Evolutionary conservation across 352 stramenopile genomes (phyloP).

Genomic region (Phytopythium sindhum): DNA sequence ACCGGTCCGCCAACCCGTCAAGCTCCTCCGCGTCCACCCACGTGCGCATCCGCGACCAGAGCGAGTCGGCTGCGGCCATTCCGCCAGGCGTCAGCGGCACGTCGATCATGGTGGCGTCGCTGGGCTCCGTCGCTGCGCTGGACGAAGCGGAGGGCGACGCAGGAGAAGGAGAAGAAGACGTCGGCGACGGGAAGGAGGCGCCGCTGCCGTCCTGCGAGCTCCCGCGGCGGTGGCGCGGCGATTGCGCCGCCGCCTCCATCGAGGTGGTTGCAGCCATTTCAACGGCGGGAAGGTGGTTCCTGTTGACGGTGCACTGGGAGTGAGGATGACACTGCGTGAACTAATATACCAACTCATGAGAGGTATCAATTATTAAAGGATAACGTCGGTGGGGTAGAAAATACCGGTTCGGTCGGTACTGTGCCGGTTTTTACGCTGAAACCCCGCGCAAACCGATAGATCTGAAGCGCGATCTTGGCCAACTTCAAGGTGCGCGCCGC

Average conservation of each 20-base stretch:
- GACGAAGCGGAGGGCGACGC: background rate
- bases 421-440: background rate
- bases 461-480: slow-evolving; percentile 2
- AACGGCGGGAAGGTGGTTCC: background rate
- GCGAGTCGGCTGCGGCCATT: background rate
- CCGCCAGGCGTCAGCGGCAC: background rate
- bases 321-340: background rate
- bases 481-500: background rate
- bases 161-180: background rate
- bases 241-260: background rate
- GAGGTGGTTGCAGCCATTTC: background rate
- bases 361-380: background rate
- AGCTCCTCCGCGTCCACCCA: slow-evolving; percentile 1
- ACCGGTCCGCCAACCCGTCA: background rate
- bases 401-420: background rate
- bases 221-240: background rate
- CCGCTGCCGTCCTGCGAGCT: background rate
- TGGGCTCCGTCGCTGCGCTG: background rate
- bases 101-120: background rate
- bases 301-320: background rate
- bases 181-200: background rate
- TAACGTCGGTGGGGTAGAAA: background rate
- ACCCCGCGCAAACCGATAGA: background rate
- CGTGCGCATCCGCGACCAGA: background rate
- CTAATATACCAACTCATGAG: background rate